Evolutionary conservation across 345 rosid genomes (phyloP).

Genomic region (Dipteronia sinensis): DNA sequence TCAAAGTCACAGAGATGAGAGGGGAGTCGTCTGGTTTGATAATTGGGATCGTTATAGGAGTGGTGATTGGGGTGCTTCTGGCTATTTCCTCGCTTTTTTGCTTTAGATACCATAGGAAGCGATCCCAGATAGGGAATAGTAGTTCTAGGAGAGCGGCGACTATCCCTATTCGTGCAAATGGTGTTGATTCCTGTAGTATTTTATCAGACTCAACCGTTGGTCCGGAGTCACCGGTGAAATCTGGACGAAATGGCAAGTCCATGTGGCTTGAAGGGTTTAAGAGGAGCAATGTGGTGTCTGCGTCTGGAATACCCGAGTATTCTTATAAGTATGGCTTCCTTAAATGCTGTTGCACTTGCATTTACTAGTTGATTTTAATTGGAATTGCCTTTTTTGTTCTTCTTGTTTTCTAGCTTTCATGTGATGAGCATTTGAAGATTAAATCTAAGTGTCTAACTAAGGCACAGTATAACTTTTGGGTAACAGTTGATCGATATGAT

Average conservation of each 20-base stretch:
- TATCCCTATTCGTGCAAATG: conserved; percentile 81
- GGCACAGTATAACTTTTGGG: background rate
- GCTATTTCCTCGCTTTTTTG: conserved; percentile 67
- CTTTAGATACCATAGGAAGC: conserved; percentile 67
- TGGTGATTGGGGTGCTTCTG: conserved; percentile 86
- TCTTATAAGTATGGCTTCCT: conserved; percentile 72
- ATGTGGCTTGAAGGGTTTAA: conserved; percentile 80
- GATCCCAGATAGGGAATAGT: conserved; percentile 86
- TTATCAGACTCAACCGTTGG: conserved; percentile 83
- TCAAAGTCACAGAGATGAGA: conserved; percentile 53
- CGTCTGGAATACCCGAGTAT: conserved; percentile 94
- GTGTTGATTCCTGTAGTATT: conserved; percentile 64
- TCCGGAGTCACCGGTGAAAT: conserved; percentile 86
- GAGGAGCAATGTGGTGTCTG: conserved; percentile 57
- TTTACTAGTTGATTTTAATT: conserved; percentile 15
- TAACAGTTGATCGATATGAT: background rate
- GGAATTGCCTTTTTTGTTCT: background rate
- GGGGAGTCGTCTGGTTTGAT: conserved; percentile 83
- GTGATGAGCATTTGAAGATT: conserved; percentile 3
- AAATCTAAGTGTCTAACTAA: background rate
- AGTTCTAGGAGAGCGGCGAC: conserved; percentile 79
- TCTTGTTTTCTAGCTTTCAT: background rate
- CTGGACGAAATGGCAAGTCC: conserved; percentile 62
- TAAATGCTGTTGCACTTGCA: conserved; percentile 11
- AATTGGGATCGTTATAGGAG: conserved; percentile 84